Base-by-base conservation (phyloP, 768 basidiomycete species). In the Lentinula aciculospora region DNA sequence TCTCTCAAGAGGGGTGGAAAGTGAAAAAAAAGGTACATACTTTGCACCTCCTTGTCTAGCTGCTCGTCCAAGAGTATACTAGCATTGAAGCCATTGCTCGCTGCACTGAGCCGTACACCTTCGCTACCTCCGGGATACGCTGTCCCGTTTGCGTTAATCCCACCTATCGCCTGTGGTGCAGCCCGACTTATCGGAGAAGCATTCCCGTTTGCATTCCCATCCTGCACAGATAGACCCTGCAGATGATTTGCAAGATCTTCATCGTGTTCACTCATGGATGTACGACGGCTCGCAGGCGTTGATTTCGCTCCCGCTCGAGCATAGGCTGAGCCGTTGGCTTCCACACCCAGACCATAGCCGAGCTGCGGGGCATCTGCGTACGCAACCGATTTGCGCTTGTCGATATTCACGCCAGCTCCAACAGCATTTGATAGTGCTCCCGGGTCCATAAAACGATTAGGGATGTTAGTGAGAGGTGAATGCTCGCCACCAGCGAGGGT, bases 41-140 rank as follows among this genome's bases (percentile, higher is more conserved):
- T 94, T 67, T 94, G 87, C 84, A 96, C 93, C 68, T 96, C 94
- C 72, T 92, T 84, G 67, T 96, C 94, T 62, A 96, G 73, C 66
- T 95, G 92, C 69, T 95, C 90, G 63, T 96, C 94, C 61, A 96
- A 75, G 84, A 95, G 86, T 86, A 93, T 88, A 28, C 90, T 90
- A 39, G 89, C 83, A 66, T 92, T 92, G 70, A 84, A 91, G n/a
- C n/a, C n/a, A 34, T 77, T 78, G 60, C 79, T 84, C 7, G 82
- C 81, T n/a, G n/a, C n/a, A n/a, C n/a, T n/a, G 66, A 83, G 82
- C 47, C 76, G 78, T 12, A 76, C 71, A 40, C 79, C 81, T 55
- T 88, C 85, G 49, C 84, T 84, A 46, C 83, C 81, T n/a, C n/a
- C n/a, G n/a, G n/a, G n/a, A n/a, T n/a, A n/a, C n/a, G n/a, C n/a